These are phyloP conservation scores for Rhizoclosmatium globosum DNA, from an alignment of 192 early-diverging fungal genomes.

Conservation along the genomic window DNA sequence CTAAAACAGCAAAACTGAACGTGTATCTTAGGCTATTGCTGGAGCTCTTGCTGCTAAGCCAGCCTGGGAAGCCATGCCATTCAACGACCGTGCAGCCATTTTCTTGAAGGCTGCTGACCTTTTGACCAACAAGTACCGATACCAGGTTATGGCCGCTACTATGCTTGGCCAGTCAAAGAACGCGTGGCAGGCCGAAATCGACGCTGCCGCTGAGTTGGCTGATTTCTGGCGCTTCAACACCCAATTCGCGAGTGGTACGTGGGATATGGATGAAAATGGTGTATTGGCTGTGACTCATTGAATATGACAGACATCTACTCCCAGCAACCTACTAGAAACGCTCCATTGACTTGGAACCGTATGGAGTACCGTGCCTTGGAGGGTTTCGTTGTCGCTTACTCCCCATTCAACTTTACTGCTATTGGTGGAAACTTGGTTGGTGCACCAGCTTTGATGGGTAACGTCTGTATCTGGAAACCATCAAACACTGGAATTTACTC, in stretches of 20 bases:
- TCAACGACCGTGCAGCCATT: constrained; percentile 93
- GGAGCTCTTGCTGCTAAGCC: constrained; percentile 84
- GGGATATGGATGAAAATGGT: background rate
- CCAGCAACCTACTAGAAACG: constrained; percentile 91
- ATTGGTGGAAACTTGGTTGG: constrained; percentile 95
- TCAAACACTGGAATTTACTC: constrained; percentile 86
- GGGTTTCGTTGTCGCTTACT: constrained; percentile 97
- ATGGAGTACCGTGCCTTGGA: constrained; percentile 95
- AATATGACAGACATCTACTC: constrained; percentile 80
- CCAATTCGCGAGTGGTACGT: constrained; percentile 75
- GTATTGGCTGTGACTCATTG: background rate
- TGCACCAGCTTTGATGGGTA: constrained; percentile 97
- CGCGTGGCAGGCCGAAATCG: constrained; percentile 99
- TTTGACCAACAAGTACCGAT: constrained; percentile 87
- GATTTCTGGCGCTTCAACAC: constrained; percentile 98
- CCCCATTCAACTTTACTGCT: constrained; percentile 99
- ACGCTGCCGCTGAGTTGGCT: constrained; percentile 91
- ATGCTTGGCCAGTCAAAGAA: constrained; percentile 99
- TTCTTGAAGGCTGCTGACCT: constrained; percentile 99
- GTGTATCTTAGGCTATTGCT: constrained; percentile 73
- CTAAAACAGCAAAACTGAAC: background rate
- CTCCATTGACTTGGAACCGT: constrained; percentile 89
- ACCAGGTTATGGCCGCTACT: constrained; percentile 78
- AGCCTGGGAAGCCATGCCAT: constrained; percentile 92
- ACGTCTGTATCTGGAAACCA: constrained; percentile 98